phyloP scores from a whole-genome alignment of 441 rosid species.

The Aleurites moluccanus region DNA sequence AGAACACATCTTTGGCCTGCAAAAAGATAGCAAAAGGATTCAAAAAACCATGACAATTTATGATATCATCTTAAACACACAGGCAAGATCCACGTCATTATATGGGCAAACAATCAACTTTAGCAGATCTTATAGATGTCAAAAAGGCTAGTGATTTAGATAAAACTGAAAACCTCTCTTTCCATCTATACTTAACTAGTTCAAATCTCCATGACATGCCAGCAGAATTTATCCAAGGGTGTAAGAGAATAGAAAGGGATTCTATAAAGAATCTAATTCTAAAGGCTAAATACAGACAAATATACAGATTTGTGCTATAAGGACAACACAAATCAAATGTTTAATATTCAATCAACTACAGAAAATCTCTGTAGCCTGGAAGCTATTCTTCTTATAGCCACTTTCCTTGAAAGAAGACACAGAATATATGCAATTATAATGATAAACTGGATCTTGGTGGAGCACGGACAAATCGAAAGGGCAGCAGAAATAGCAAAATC shows the following conservation, averaged over 20 bases:
- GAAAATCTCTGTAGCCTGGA: background rate
- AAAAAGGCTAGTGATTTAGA: background rate
- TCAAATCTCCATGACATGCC: too few species aligned
- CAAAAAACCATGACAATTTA: background rate
- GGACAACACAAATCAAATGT: background rate
- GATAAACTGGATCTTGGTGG: background rate
- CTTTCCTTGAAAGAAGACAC: background rate
- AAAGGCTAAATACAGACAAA: background rate
- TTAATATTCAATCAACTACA: background rate
- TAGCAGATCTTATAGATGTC: background rate
- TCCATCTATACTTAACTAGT: background rate
- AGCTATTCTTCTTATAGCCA: background rate
- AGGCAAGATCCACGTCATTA: background rate
- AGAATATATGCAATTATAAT: background rate
- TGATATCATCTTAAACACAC: background rate
- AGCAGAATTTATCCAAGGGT: background rate
- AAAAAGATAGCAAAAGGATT: conserved; percentile 5
- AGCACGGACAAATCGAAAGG: background rate
- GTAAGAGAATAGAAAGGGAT: background rate
- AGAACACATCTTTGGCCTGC: conserved; percentile 88
- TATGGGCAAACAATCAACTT: background rate
- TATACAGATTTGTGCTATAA: background rate
- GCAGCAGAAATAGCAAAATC: background rate
- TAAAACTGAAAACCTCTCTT: background rate
- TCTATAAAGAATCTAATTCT: background rate